Conservation (phyloP, 768 basidiomycete species). For the Lentinula aciculospora region DNA sequence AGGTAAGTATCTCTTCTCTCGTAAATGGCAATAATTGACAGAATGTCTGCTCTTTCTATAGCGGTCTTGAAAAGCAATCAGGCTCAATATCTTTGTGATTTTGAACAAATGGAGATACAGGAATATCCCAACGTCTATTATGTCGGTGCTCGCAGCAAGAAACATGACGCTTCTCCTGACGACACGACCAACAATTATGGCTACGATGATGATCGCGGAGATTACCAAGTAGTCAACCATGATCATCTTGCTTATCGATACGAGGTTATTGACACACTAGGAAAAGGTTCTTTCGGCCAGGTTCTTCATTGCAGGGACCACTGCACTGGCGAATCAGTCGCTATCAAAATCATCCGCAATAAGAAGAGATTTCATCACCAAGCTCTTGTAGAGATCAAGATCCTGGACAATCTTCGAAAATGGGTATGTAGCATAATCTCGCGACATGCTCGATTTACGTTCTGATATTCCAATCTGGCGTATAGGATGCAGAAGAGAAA, state of each 20-base stretch:
- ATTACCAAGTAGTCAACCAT: constrained; percentile 84
- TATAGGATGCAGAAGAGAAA: constrained; percentile 91
- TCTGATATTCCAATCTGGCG: constrained; percentile 6
- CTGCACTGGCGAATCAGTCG: constrained; percentile 91
- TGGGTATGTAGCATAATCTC: constrained; percentile 64
- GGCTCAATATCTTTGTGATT: constrained; percentile 73
- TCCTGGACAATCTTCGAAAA: constrained; percentile 92
- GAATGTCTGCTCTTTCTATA: constrained; percentile 22
- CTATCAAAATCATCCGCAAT: constrained; percentile 98
- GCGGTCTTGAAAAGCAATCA: constrained; percentile 64
- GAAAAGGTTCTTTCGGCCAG: constrained; percentile 98
- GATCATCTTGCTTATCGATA: constrained; percentile 99
- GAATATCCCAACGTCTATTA: constrained; percentile 84
- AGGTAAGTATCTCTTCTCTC: constrained; percentile 41
- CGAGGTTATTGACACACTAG: constrained; percentile 86
- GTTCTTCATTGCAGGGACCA: constrained; percentile 95
- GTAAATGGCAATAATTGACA: not conserved
- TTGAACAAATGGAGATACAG: constrained; percentile 86
- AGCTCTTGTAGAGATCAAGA: constrained; percentile 98
- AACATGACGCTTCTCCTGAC: constrained; percentile 75
- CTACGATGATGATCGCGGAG: constrained; percentile 97
- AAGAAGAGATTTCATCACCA: constrained; percentile 99
- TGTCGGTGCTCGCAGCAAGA: constrained; percentile 73
- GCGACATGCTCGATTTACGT: not conserved
- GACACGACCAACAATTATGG: constrained; percentile 82